Conservation (phyloP, 345 rosid genomes). For the Gossypium bickii region DNA sequence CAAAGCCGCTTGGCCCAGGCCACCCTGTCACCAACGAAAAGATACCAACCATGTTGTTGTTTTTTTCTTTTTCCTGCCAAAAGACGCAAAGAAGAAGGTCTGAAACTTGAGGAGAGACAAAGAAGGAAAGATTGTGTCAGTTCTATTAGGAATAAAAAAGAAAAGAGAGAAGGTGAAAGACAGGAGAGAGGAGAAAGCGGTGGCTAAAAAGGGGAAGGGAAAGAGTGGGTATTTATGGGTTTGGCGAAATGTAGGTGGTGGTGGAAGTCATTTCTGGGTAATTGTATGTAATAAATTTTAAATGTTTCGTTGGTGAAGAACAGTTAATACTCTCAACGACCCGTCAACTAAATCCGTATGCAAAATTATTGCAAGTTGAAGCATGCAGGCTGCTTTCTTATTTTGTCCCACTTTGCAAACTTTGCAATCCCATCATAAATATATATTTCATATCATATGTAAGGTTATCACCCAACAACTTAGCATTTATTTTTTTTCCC, state of each 20-base stretch:
- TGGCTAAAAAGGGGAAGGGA: not conserved
- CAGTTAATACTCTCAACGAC: constrained; percentile 27
- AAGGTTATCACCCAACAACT: not conserved
- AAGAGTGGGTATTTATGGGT: not conserved
- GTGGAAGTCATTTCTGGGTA: not conserved
- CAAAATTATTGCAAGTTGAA: not conserved
- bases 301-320: constrained; percentile 5
- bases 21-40: constrained; percentile 57
- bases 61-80: constrained; percentile 2
- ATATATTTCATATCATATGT: not conserved
- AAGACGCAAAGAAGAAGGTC: too few relatives aligned
- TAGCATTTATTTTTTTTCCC: not conserved
- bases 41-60: constrained; percentile 33
- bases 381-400: not conserved
- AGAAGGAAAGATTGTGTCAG: not conserved
- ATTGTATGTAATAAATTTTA: not conserved
- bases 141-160: not conserved
- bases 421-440: not conserved
- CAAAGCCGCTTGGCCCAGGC: constrained; percentile 82
- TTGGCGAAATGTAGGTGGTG: constrained; percentile 17
- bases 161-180: not conserved
- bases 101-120: not conserved
- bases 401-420: not conserved
- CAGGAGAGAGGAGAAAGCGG: not conserved
- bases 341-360: not conserved